Evolutionary conservation across 176 grass and related monocot species (phyloP).

Genomic region (Alopecurus myosuroides): DNA sequence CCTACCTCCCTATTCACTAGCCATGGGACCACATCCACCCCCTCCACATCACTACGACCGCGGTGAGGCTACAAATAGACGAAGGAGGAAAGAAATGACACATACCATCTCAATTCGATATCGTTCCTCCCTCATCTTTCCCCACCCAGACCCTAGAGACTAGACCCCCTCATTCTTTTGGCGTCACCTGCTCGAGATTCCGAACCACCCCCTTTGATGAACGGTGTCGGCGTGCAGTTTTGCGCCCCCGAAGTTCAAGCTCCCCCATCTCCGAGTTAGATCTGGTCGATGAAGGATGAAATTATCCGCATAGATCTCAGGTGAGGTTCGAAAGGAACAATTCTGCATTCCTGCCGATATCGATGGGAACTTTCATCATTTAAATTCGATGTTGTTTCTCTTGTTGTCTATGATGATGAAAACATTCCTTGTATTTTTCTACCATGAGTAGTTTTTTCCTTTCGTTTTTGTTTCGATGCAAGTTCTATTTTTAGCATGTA

Average conservation of each 20-base stretch:
- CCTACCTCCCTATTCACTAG: no score
- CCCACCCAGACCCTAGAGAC: neutral
- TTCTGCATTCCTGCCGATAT: neutral
- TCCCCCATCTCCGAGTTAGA: neutral
- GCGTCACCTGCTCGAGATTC: neutral
- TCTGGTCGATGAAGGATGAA: neutral
- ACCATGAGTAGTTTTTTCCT: neutral
- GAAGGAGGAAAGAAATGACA: neutral
- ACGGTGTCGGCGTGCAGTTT: neutral
- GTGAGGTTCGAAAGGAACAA: neutral
- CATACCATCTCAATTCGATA: neutral
- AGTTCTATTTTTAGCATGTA: neutral
- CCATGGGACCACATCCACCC: neutral
- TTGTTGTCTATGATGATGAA: neutral
- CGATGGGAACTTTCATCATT: neutral
- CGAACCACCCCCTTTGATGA: neutral
- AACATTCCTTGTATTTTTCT: neutral
- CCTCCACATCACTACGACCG: neutral
- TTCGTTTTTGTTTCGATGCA: neutral
- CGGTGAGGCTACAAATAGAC: neutral
- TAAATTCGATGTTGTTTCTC: neutral
- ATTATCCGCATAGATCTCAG: neutral
- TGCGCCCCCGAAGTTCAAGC: neutral
- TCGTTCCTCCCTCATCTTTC: no score
- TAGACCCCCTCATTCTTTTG: no score